phyloP scores from a whole-genome alignment of 805 yeast species.

The Candida silvatica region DNA sequence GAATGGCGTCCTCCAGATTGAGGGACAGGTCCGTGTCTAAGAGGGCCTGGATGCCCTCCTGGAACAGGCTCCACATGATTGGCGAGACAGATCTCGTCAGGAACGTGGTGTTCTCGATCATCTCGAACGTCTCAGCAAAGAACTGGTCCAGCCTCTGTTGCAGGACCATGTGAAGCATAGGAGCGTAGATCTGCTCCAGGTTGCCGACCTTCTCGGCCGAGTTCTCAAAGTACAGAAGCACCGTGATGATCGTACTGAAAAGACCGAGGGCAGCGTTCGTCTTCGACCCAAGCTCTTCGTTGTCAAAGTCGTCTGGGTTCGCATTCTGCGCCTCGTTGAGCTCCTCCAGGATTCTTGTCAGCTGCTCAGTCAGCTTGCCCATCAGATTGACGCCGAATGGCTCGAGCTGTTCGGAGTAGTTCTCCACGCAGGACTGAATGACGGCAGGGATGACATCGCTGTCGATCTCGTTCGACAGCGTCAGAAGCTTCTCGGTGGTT shows the following conservation, averaged over 20 bases:
- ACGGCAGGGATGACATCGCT: conserved; percentile 82
- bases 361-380: conserved; percentile 63
- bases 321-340: conserved; percentile 50
- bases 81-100: conserved; percentile 54
- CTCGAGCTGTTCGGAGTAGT: conserved; percentile 77
- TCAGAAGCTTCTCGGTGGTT: conserved; percentile 72
- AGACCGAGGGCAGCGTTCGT: conserved; percentile 82
- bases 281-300: conserved; percentile 49
- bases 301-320: conserved; percentile 44
- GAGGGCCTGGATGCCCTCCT: conserved; percentile 30
- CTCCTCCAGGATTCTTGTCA: conserved; percentile 62
- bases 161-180: conserved; percentile 65
- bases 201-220: conserved; percentile 58
- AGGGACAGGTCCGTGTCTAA: conserved; percentile 44
- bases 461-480: conserved; percentile 72
- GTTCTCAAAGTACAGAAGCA: conserved; percentile 79
- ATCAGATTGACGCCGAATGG: conserved; percentile 76
- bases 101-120: conserved; percentile 70
- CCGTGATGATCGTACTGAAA: conserved; percentile 78
- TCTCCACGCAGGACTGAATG: conserved; percentile 93
- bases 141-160: conserved; percentile 65
- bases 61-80: conserved; percentile 67
- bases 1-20: conserved; percentile 68
- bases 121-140: conserved; percentile 72
- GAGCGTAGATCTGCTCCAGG: conserved; percentile 67